Conservation (phyloP, 2,329 filamentous ascomycete species). For the Colletotrichum scovillei region DNA sequence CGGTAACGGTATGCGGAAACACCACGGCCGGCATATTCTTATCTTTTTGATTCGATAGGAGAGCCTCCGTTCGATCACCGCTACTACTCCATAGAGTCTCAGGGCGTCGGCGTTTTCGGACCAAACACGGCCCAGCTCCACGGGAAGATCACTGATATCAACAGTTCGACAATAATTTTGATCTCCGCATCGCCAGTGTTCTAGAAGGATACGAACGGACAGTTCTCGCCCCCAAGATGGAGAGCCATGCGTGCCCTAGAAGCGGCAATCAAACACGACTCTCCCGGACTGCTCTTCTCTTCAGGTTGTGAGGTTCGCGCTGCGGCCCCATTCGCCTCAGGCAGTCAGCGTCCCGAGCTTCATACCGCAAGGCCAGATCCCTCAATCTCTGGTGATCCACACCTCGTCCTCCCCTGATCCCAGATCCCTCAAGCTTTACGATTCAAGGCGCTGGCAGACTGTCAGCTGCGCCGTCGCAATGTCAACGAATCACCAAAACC, state of each 20-base stretch:
- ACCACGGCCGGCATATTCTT: not conserved
- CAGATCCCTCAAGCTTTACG: conserved; percentile 24
- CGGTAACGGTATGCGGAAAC: conserved; percentile 19
- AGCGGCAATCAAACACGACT: conserved; percentile 6
- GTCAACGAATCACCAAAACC: conserved; percentile 24
- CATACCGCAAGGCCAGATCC: not conserved
- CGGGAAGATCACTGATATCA: not conserved
- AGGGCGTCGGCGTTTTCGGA: not conserved
- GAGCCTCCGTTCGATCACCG: not conserved
- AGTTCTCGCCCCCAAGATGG: conserved; percentile 14
- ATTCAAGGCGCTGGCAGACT: conserved; percentile 22
- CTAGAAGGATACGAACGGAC: conserved; percentile 16
- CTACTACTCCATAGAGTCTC: not conserved
- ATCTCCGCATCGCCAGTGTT: conserved; percentile 24
- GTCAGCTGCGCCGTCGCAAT: conserved; percentile 6
- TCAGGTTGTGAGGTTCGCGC: conserved; percentile 17
- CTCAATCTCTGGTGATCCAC: conserved; percentile 30
- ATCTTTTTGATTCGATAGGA: not conserved
- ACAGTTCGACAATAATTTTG: not conserved
- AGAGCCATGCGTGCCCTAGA: not conserved
- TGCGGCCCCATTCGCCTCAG: conserved; percentile 4
- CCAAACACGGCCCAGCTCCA: not conserved
- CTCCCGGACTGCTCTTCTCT: conserved; percentile 3
- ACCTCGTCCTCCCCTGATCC: conserved; percentile 25
- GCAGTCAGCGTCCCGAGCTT: conserved; percentile 13